phyloP scores from a whole-genome alignment of 1,139 yeast genomes.

The Suhomyces guaymorum region DNA sequence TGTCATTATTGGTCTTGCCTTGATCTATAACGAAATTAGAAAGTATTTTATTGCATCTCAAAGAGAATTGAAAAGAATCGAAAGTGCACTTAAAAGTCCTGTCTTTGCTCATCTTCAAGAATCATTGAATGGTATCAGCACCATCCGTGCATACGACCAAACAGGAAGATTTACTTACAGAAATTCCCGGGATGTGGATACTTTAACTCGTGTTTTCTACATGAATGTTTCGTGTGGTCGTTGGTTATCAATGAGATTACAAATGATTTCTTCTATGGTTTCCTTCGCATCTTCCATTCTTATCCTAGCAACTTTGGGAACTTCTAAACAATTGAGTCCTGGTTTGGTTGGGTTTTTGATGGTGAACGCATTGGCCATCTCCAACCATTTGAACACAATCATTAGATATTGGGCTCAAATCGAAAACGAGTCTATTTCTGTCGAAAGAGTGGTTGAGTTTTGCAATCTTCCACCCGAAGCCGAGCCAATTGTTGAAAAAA shows the following conservation, averaged over 20 bases:
- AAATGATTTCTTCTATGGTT: constrained; percentile 35
- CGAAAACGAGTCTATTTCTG: constrained; percentile 28
- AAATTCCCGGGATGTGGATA: constrained; percentile 24
- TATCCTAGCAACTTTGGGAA: constrained; percentile 25
- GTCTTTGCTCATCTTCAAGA: constrained; percentile 41
- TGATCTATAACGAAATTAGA: constrained; percentile 33
- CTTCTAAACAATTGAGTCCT: constrained; percentile 23
- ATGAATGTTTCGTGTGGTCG: constrained; percentile 31
- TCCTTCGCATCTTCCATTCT: constrained; percentile 32
- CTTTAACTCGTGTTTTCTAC: constrained; percentile 24
- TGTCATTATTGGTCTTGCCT: constrained; percentile 24
- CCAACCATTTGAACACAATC: constrained; percentile 25
- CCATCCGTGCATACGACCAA: constrained; percentile 36
- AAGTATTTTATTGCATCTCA: constrained; percentile 36
- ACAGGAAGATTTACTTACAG: constrained; percentile 28
- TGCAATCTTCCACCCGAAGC: constrained; percentile 28
- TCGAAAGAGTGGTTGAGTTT: constrained; percentile 32
- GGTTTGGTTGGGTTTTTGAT: constrained; percentile 32
- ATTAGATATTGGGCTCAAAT: constrained; percentile 31
- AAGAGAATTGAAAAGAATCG: constrained; percentile 38
- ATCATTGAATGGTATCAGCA: constrained; percentile 39
- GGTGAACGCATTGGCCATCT: constrained; percentile 28
- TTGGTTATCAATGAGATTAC: constrained; percentile 44
- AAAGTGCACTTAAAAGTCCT: constrained; percentile 35
- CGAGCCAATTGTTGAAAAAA: constrained; percentile 23